phyloP scores from a whole-genome alignment of 1,284 basidiomycete species.

The Cutaneotrichosporon dermatis region DNA sequence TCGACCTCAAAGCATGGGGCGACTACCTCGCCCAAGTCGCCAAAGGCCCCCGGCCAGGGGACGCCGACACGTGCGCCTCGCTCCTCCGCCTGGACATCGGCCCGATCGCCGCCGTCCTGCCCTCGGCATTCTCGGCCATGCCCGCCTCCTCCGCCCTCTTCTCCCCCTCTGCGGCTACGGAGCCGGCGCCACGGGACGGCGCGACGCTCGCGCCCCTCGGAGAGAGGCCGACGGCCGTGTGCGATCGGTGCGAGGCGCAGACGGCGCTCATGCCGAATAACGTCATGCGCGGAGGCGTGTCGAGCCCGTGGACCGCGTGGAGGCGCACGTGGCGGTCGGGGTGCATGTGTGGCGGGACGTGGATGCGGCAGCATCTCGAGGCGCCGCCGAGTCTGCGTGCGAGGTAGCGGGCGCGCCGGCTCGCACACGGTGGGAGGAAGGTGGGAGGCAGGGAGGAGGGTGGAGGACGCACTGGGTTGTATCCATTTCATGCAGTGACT shows the following conservation, averaged over 20 bases:
- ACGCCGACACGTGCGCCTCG: slow-evolving; percentile 17
- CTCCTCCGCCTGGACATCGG: slow-evolving; percentile 18
- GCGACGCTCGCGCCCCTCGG: slow-evolving; percentile 25
- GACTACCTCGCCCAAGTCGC: slow-evolving; percentile 22
- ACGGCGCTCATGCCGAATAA: slow-evolving; percentile 15
- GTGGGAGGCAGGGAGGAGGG: no score
- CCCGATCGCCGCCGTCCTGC: slow-evolving; percentile 14
- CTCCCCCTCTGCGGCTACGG: slow-evolving; percentile 9
- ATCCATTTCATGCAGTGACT: no score
- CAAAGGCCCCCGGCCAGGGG: slow-evolving; percentile 10
- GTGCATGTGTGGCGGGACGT: slow-evolving; percentile 39
- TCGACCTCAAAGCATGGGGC: slow-evolving; percentile 35
- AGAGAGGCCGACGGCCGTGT: slow-evolving; percentile 18
- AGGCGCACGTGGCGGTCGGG: slow-evolving; percentile 14
- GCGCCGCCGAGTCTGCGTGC: slow-evolving; percentile 3
- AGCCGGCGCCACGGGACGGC: slow-evolving; percentile 20
- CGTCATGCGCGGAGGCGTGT: slow-evolving; percentile 10
- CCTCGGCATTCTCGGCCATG: slow-evolving; percentile 13
- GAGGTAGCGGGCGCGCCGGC: not conserved
- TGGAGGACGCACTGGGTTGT: no score
- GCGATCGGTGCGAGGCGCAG: slow-evolving; percentile 26
- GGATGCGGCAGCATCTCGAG: slow-evolving; percentile 24
- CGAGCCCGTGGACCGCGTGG: slow-evolving; percentile 19
- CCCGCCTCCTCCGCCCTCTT: slow-evolving; percentile 30
- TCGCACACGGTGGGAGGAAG: no score